A percentile compares a stretch with the other conserved stretches of the same genome.
Conservation (phyloP, 345 rosid genomes). For the Pistacia integerrima region DNA sequence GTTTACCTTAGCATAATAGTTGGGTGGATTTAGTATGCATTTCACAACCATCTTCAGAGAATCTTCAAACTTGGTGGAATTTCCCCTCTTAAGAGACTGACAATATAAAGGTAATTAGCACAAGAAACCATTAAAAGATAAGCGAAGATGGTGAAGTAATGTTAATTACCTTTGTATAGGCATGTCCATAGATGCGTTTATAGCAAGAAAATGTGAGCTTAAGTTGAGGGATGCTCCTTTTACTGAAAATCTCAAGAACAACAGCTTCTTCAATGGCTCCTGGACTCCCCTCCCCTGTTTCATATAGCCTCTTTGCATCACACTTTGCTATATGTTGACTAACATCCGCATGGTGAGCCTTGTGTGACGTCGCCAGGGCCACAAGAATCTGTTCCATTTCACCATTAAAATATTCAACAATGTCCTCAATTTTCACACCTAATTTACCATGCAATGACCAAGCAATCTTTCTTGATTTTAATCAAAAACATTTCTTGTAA, state of each 20-base stretch:
- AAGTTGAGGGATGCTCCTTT: constrained; percentile 65
- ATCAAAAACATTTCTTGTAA: no score
- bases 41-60: constrained; percentile 47
- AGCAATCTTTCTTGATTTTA: no score
- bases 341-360: constrained; percentile 60
- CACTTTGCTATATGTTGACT: constrained; percentile 62
- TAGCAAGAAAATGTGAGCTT: constrained; percentile 60
- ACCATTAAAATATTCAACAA: background rate
- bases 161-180: constrained; percentile 49
- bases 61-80: constrained; percentile 41
- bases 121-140: background rate
- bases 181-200: constrained; percentile 64
- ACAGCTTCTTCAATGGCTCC: constrained; percentile 49
- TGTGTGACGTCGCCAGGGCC: constrained; percentile 67
- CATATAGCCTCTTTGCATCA: constrained; percentile 57
- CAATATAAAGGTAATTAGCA: background rate
- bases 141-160: background rate
- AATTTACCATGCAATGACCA: no score
- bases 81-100: constrained; percentile 46
- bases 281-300: constrained; percentile 54
- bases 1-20: constrained; percentile 58
- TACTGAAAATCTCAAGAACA: constrained; percentile 65
- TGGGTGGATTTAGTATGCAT: constrained; percentile 48
- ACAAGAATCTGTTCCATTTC: constrained; percentile 45
- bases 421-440: background rate